A percentile compares a stretch with the other conserved stretches of the same genome.
phyloP scores from a whole-genome alignment of 371 early-diverging fungal genomes.

The Apophysomyces sp. region DNA sequence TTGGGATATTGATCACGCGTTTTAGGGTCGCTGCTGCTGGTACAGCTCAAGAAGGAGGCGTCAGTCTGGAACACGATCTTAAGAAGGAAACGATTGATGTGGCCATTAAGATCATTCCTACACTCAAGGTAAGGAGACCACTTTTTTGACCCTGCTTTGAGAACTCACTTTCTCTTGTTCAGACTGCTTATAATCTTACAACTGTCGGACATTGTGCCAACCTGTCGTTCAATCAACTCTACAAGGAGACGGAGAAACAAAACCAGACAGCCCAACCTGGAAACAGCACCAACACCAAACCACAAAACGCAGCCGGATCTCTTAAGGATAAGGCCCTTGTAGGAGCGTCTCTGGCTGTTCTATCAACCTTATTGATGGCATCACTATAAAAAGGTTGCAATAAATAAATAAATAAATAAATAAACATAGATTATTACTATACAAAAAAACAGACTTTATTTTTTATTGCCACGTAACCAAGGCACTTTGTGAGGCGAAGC shows the following conservation, averaged over 20 bases:
- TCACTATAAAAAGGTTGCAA: neutral
- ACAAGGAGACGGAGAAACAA: constrained; percentile 12
- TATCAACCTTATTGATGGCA: neutral
- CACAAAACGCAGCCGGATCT: neutral
- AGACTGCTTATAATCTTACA: constrained; percentile 11
- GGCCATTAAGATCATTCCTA: constrained; percentile 47
- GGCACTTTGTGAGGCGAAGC: too few species aligned
- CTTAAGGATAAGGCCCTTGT: neutral
- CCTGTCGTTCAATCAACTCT: constrained; percentile 7
- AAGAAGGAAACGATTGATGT: constrained; percentile 37
- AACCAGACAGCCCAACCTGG: neutral
- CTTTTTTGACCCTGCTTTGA: neutral
- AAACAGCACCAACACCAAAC: neutral
- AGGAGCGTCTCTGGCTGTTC: neutral
- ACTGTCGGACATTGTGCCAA: constrained; percentile 18
- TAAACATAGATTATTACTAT: neutral
- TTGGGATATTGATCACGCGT: neutral
- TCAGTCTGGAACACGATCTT: constrained; percentile 43
- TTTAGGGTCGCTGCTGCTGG: constrained; percentile 21
- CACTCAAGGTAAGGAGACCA: constrained; percentile 4
- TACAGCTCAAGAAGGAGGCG: constrained; percentile 34
- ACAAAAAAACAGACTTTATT: too few species aligned
- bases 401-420: neutral
- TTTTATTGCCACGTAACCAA: neutral
- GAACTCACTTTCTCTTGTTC: neutral